phyloP scores from a whole-genome alignment of 1,284 basidiomycete species.

The Fistulinella cinereoalba region DNA sequence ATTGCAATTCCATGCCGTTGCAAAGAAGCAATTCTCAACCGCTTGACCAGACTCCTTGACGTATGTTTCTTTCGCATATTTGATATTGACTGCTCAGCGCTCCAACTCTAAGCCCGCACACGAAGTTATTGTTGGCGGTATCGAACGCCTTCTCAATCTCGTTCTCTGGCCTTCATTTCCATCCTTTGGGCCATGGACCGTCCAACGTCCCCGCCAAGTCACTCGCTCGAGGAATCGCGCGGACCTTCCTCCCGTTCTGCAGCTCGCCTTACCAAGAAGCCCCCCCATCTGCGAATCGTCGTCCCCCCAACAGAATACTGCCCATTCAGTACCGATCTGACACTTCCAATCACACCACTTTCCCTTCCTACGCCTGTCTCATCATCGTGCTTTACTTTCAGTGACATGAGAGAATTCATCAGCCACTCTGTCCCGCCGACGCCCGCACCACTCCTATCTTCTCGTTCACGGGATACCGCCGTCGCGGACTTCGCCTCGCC shows the following conservation, averaged over 20 bases:
- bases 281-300: conserved; percentile 27
- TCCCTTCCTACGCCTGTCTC: conserved; percentile 28
- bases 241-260: conserved; percentile 6
- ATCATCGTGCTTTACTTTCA: conserved; percentile 29
- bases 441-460: conserved; percentile 5
- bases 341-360: conserved; percentile 30
- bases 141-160: neutral
- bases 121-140: neutral
- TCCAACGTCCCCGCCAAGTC: conserved; percentile 3
- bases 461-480: conserved; percentile 5
- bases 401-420: conserved; percentile 12
- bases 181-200: conserved; percentile 14
- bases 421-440: conserved; percentile 12
- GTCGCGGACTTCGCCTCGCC: conserved; percentile 29
- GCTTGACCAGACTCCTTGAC: conserved; percentile 24
- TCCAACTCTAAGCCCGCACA: conserved; percentile 4
- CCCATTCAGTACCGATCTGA: conserved; percentile 33
- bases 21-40: conserved; percentile 20
- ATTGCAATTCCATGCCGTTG: conserved; percentile 25
- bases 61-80: conserved; percentile 12
- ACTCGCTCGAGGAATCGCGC: conserved; percentile 17
- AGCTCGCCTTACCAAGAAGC: conserved; percentile 15
- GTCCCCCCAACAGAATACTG: conserved; percentile 36
- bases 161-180: neutral
- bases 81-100: neutral